Conservation (phyloP, 1,284 basidiomycete species). For the Ustilago trichophora region DNA sequence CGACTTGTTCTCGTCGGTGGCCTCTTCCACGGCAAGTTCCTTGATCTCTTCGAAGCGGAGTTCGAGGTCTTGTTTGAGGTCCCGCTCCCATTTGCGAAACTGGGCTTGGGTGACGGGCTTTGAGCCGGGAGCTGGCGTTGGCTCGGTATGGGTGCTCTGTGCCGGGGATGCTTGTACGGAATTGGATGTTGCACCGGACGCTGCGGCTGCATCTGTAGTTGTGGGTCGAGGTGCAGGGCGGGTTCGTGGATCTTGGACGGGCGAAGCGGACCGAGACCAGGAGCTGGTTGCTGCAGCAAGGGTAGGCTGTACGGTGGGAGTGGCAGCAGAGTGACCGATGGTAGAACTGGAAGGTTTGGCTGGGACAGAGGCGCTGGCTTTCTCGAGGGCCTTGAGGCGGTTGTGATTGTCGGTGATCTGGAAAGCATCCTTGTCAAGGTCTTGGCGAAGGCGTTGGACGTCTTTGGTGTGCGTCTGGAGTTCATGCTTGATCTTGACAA, state of each 20-base stretch:
- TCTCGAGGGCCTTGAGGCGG: slow-evolving; percentile 13
- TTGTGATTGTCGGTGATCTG: slow-evolving; percentile 14
- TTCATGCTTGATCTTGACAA: slow-evolving; percentile 9
- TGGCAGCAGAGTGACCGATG: too few species aligned
- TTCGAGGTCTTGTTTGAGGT: slow-evolving; percentile 15
- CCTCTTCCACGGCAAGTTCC: slow-evolving; percentile 21
- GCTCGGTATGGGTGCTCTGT: too few species aligned
- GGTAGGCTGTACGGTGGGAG: too few species aligned
- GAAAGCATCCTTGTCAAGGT: slow-evolving; percentile 27
- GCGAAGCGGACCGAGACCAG: not conserved
- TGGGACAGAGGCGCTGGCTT: too few species aligned
- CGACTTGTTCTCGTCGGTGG: slow-evolving; percentile 15
- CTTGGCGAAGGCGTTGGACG: slow-evolving; percentile 10
- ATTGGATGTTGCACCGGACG: too few species aligned
- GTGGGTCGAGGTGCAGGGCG: slow-evolving; percentile 2
- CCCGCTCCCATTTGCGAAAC: slow-evolving; percentile 17
- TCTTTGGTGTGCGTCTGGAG: slow-evolving; percentile 6
- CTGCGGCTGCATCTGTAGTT: not conserved
- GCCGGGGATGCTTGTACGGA: too few species aligned
- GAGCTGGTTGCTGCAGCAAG: not conserved
- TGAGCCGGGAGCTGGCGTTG: too few species aligned
- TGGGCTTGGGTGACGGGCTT: slow-evolving; percentile 16
- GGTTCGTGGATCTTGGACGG: slow-evolving; percentile 3
- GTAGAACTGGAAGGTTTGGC: slow-evolving; percentile 12
- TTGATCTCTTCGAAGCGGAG: slow-evolving; percentile 22